Evolutionary conservation across 2,329 filamentous ascomycete species (phyloP), one percentile per base, ranked within the genome.

Genomic region (Dactylellina haptotyla): DNA sequence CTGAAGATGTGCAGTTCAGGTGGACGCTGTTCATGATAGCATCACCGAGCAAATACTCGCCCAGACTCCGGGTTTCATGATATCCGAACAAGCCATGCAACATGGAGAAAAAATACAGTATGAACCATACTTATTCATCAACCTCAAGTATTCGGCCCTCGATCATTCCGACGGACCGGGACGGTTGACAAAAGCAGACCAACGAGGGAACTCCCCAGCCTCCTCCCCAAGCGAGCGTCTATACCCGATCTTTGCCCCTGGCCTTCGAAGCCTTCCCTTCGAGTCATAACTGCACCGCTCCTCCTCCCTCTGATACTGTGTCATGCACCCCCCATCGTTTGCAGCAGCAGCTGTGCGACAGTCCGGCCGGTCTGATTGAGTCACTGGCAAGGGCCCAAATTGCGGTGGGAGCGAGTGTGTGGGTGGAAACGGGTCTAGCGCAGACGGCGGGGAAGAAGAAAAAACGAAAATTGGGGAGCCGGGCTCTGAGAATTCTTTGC

Each of bases 71-170:
- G n/a, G n/a, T n/a, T n/a, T n/a, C n/a, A n/a, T n/a, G n/a, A n/a
- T n/a, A n/a, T n/a, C n/a, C n/a, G n/a, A n/a, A n/a, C n/a, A n/a
- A n/a, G n/a, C n/a, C n/a, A n/a, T n/a, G n/a, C n/a, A n/a, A n/a
- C n/a, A n/a, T n/a, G n/a, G n/a, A n/a, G n/a, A n/a, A n/a, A 14
- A 12, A 32, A 51, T n/a, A 20, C 41, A 51, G 46, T 28, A 10
- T 48, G 56, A 61, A 56, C 46, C 54, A 73, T 56, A 66, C 54
- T 73, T 66, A 66, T 61, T 73, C 69, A 73, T 65, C 56, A 4
- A 5, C 5, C 45, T 28, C 25, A 25, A 67, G 41, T 23, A 50
- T 67, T 65, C 67, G 59, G 61, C 18, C 25, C 8, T 43, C 51
- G 34, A 51, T 66, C 69, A 65, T 62, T 56, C 61, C 69, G 69